phyloP scores from a whole-genome alignment of 495 filamentous ascomycete species.

The Hypoxylon perforatum region DNA sequence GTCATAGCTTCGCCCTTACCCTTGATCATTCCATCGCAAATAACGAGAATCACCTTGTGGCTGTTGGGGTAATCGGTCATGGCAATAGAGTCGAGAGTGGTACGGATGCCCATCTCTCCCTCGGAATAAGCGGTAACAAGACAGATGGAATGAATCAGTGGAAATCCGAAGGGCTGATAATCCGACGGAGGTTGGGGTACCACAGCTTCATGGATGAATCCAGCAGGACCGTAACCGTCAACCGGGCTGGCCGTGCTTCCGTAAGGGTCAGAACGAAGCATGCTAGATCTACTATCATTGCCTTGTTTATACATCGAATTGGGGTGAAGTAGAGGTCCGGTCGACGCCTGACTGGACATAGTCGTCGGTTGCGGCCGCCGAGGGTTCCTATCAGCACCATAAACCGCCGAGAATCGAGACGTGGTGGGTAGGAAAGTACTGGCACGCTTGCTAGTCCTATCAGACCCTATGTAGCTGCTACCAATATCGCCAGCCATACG shows the following conservation, averaged over 20 bases:
- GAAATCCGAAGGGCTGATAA: constrained; percentile 96
- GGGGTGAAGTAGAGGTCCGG: constrained; percentile 77
- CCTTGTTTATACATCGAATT: constrained; percentile 77
- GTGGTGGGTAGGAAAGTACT: constrained; percentile 85
- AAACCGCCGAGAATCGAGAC: constrained; percentile 94
- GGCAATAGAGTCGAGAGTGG: constrained; percentile 94
- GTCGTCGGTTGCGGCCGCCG: constrained; percentile 77
- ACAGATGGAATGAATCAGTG: constrained; percentile 91
- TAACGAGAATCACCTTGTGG: constrained; percentile 94
- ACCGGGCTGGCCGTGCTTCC: constrained; percentile 67
- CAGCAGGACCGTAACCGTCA: constrained; percentile 84
- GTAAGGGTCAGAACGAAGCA: constrained; percentile 61
- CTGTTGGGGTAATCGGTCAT: constrained; percentile 99
- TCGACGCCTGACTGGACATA: constrained; percentile 94
- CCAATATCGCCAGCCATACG: constrained; percentile 76
- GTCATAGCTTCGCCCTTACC: constrained; percentile 88
- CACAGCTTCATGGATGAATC: constrained; percentile 94
- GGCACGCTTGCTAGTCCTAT: constrained; percentile 80
- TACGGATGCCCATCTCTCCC: constrained; percentile 89
- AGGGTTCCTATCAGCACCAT: constrained; percentile 70
- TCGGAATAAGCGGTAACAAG: constrained; percentile 98
- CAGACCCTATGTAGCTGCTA: constrained; percentile 66
- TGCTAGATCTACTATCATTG: constrained; percentile 72
- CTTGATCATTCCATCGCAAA: constrained; percentile 98
- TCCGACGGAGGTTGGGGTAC: constrained; percentile 98